Evolutionary conservation across 169 alveolate species (phyloP), one percentile per base, ranked within the genome.

Genomic region (Toxoplasma gondii): DNA sequence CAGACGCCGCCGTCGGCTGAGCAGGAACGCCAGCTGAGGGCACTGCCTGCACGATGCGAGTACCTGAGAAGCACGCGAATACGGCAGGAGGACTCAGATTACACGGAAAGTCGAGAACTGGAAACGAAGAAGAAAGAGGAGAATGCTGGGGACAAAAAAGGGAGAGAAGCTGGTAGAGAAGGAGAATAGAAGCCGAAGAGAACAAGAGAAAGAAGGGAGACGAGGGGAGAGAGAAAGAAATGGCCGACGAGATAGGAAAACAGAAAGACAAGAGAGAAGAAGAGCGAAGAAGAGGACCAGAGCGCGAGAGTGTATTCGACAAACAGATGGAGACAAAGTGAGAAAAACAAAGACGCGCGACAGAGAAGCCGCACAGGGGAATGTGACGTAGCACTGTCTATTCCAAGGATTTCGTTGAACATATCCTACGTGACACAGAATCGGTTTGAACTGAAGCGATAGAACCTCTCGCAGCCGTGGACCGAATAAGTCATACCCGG

Each of bases 31-130:
- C 58, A 17, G 10, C 34, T 27, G 64, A 24, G 38, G 88, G 88
- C 41, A 9, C 36, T 36, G 31, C 9, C 41, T 31, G 92, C 83
- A 88, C 67, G 0, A 88, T 43, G 58, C 53, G 43, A 27, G 92
- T 88, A 58, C 92, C 92, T 88, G 90, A 43, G 24, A 41, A 38
- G 64, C 43, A 78, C 34, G 41, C 24, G 84, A 12, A 36, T 74
- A n/a, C n/a, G n/a, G 84, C 22, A 74, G n/a, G n/a, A n/a, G 44
- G 45, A n/a, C 39, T 36, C 39, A 74, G 44, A n/a, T 7, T 69
- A 36, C 17, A 74, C 1, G 12, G 43, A 36, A n/a, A 44, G n/a
- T 12, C 22, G 44, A 74, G 43, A 74, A 19, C 39, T 16, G 45
- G 19, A 31, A n/a, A n/a, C 84, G 41, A 36, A 5, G 43, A 36